Evolutionary conservation across 495 filamentous ascomycete species (phyloP).

Genomic region (Neurospora sp.): DNA sequence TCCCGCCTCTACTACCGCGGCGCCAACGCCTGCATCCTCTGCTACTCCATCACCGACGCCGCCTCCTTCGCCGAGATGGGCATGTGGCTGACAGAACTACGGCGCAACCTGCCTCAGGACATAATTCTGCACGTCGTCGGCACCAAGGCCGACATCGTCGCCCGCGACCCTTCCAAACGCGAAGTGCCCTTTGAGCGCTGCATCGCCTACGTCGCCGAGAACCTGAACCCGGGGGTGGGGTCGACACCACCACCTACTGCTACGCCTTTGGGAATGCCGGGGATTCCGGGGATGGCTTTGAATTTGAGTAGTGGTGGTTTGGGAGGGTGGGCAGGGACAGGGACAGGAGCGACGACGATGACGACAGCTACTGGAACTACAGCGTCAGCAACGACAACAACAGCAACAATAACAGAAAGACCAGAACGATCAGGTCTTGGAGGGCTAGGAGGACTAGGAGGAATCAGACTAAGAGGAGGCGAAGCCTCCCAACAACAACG

Average conservation of each 20-base stretch:
- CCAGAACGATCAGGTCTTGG: not conserved
- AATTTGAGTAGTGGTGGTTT: not conserved
- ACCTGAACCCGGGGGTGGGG: conserved; percentile 58
- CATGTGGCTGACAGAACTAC: conserved; percentile 75
- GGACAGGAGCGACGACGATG: conserved; percentile 4
- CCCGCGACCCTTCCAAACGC: conserved; percentile 61
- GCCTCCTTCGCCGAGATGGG: conserved; percentile 88
- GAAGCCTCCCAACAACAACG: not conserved
- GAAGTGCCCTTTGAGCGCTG: conserved; percentile 88
- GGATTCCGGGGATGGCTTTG: not conserved
- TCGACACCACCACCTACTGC: conserved; percentile 56
- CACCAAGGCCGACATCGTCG: conserved; percentile 87
- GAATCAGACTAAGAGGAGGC: not conserved
- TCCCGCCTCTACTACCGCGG: conserved; percentile 91
- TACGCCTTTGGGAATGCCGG: conserved; percentile 18
- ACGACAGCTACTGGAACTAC: not conserved
- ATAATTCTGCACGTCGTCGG: conserved; percentile 94
- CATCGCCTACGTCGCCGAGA: conserved; percentile 88
- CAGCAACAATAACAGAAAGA: not conserved
- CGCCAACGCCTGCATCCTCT: conserved; percentile 88
- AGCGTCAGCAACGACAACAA: not conserved
- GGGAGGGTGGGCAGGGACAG: not conserved
- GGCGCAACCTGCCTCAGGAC: conserved; percentile 56
- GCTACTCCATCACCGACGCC: conserved; percentile 87
- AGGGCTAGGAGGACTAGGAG: not conserved